These are phyloP conservation scores for Leccinum uliginosum DNA, from an alignment of 768 basidiomycete genomes.

Conservation along the genomic window DNA sequence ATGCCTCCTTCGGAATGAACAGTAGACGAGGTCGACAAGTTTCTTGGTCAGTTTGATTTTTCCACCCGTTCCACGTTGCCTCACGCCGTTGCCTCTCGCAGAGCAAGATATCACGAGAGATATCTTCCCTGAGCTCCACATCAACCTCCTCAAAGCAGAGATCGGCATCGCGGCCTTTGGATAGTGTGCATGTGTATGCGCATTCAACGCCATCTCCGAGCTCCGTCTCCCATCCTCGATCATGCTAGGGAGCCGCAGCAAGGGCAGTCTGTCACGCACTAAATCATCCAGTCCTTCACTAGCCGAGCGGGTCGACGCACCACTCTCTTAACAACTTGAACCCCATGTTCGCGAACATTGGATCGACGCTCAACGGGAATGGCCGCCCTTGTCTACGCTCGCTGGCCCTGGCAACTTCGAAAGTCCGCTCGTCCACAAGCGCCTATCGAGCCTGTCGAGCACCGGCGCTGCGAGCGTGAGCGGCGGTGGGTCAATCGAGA, in stretches of 20 bases:
- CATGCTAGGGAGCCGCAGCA: constrained; percentile 40
- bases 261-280: constrained; percentile 27
- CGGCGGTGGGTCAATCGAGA: constrained; percentile 22
- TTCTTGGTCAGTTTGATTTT: constrained; percentile 57
- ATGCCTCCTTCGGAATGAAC: constrained; percentile 70
- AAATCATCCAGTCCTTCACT: constrained; percentile 31
- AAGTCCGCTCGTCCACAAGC: constrained; percentile 25
- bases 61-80: neutral
- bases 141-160: constrained; percentile 85
- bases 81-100: constrained; percentile 28
- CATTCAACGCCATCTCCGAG: constrained; percentile 87
- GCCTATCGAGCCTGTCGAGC: constrained; percentile 28
- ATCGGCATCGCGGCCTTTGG: constrained; percentile 93
- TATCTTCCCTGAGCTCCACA: constrained; percentile 90
- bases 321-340: constrained; percentile 45
- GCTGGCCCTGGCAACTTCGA: constrained; percentile 24
- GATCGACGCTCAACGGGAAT: constrained; percentile 21
- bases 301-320: constrained; percentile 37
- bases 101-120: constrained; percentile 99
- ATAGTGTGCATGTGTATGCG: constrained; percentile 64
- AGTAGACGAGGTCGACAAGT: constrained; percentile 86
- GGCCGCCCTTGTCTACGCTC: constrained; percentile 20
- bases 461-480: constrained; percentile 21
- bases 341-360: constrained; percentile 32
- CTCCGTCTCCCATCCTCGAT: constrained; percentile 71